Conservation (phyloP, 768 basidiomycete species). For the Leccinum fibrillosum region DNA sequence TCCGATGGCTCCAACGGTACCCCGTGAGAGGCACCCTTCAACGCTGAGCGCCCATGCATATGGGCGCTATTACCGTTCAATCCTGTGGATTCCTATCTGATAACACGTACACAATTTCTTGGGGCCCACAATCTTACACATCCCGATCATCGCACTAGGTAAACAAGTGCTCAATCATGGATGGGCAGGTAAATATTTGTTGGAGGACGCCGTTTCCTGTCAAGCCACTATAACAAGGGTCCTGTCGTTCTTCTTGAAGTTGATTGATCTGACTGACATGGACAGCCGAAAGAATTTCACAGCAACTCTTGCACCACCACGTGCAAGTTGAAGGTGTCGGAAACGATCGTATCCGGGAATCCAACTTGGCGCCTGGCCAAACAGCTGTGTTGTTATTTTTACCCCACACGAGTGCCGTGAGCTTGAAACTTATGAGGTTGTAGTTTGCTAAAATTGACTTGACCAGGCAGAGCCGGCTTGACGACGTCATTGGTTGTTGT, state of each 20-base stretch:
- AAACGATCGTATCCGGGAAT: background rate
- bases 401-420: background rate
- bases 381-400: background rate
- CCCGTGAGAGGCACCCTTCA: background rate
- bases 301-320: background rate
- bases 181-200: background rate
- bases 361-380: background rate
- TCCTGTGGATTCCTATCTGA: background rate
- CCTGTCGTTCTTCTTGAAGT: conserved; percentile 5
- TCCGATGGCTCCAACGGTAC: no score
- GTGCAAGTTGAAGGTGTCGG: background rate
- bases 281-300: conserved; percentile 2
- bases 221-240: conserved; percentile 4
- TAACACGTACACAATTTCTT: background rate
- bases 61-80: background rate
- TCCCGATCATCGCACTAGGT: conserved; percentile 3
- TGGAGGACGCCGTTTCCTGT: background rate
- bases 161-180: background rate
- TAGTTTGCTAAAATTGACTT: background rate
- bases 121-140: background rate
- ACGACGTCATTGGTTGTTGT: background rate
- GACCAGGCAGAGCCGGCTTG: background rate
- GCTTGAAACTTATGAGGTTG: background rate
- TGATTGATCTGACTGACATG: background rate
- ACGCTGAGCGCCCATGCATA: background rate